These are phyloP conservation scores for Dovyalis caffra DNA, from an alignment of 345 rosid genomes.

Conservation along the genomic window DNA sequence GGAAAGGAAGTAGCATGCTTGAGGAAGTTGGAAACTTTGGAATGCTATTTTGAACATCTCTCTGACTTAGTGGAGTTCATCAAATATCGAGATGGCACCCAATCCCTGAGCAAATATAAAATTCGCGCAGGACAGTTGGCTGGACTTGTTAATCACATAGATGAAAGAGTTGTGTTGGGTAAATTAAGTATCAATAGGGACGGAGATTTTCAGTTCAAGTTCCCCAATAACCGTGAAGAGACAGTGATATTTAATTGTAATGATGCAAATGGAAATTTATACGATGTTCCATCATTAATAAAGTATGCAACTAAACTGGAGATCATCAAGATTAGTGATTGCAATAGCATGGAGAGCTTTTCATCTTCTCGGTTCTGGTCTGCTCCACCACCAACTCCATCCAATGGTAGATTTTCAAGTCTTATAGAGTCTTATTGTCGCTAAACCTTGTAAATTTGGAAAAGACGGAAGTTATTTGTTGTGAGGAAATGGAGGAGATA, in stretches of 20 bases:
- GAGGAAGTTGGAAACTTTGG: not conserved
- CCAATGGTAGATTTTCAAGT: not conserved
- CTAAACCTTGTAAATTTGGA: not conserved
- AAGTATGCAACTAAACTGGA: no score
- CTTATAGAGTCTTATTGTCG: accelerated
- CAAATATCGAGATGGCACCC: no score
- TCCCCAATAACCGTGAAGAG: not conserved
- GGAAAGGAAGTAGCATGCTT: conserved; percentile 8
- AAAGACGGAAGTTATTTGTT: not conserved
- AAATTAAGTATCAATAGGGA: not conserved
- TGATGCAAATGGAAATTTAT: not conserved
- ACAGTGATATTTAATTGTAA: no score
- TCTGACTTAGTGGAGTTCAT: no score
- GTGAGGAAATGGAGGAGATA: conserved; percentile 21
- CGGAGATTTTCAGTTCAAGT: not conserved
- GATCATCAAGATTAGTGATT: no score
- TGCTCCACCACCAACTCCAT: no score
- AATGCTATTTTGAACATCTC: not conserved
- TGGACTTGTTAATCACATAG: no score
- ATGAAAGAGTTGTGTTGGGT: no score
- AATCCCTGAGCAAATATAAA: no score
- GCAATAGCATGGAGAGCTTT: not conserved
- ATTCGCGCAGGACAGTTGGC: not conserved
- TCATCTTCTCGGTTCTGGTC: not conserved
- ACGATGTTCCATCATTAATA: no score